Evolutionary conservation across 129 eudicot species (phyloP), one percentile per base, ranked within the genome.

Genomic region (Artemisia tridentata): DNA sequence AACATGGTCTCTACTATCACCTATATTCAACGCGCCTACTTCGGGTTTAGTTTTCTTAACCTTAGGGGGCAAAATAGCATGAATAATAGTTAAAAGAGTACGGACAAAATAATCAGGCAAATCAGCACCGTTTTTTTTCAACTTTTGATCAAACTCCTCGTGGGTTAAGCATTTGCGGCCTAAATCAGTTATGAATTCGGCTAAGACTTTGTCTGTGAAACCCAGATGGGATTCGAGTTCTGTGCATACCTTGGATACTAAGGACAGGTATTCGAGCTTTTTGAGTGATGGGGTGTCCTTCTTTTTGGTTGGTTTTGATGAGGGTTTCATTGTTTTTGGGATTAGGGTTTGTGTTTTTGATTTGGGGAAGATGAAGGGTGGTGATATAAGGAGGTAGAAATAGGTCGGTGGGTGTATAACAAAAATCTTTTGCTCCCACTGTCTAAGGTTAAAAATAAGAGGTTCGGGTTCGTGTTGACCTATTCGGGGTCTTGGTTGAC

Each of bases 51-150:
- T 25, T 3, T 25, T 29, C 38, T 3, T 29, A 29, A 29, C 38
- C 38, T 73, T 81, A 0, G 98, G 95, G 16, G 95, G 95, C 79
- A 93, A 77, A 80, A 93, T 93, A 7, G 92, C 98, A 38, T 89
- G 96, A 27, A 89, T 89, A 7, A 89, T 87, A 0, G 77, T 93
- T 7, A 89, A 82, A 72, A 93, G 52, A 14, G 98, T 87, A 0
- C 83, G 80, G 10, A 85, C 95, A 58, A 92, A 89, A 73, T 92
- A 89, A 89, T 92, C 98, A 3, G 96, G 98, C 85, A 89, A 67
- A 38, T 89, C 96, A 2, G 91, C 96, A 0, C 92, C 96, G 31
- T 80, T 72, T 59, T 87, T 72, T 23, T 89, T 87, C 84, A 93
- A 68, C 34, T 87, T 81, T 3, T 12, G 20, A 75, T 85, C 95